Conservation (phyloP, 495 filamentous ascomycete species). For the Xylaria venustula region DNA sequence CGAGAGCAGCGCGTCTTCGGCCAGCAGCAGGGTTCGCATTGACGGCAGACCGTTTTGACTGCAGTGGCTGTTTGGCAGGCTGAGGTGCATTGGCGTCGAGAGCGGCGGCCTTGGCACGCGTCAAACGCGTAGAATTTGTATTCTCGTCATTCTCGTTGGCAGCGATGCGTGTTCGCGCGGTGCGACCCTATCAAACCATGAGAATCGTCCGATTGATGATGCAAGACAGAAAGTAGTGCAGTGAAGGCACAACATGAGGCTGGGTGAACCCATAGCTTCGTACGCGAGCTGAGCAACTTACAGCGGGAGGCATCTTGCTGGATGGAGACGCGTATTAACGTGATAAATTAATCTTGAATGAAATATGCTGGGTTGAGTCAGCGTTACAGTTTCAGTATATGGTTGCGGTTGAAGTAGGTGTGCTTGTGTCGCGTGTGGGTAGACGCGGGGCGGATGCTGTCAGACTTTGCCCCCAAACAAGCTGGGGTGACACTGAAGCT, state of each 20-base stretch:
- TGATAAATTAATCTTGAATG: conserved; percentile 9
- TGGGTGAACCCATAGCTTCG: conserved; percentile 9
- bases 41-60: conserved; percentile 68
- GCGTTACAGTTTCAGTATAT: not conserved
- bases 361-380: conserved; percentile 6
- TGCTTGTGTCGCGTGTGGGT: not conserved
- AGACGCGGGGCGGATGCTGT: conserved; percentile 8
- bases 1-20: conserved; percentile 74
- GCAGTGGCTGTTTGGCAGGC: conserved; percentile 62
- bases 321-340: conserved; percentile 4
- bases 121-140: conserved; percentile 72
- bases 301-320: conserved; percentile 51
- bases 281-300: conserved; percentile 35
- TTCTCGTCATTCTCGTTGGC: conserved; percentile 97
- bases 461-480: conserved; percentile 7
- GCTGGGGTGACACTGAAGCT: not conserved
- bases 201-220: conserved; percentile 8
- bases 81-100: conserved; percentile 55
- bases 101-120: conserved; percentile 86
- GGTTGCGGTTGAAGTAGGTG: not conserved
- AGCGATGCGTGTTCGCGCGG: conserved; percentile 53
- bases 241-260: conserved; percentile 9
- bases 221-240: conserved; percentile 1
- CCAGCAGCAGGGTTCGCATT: conserved; percentile 52
- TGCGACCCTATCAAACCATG: conserved; percentile 27